Evolutionary conservation across 495 filamentous ascomycete species (phyloP).

Genomic region (Neurospora sp.): DNA sequence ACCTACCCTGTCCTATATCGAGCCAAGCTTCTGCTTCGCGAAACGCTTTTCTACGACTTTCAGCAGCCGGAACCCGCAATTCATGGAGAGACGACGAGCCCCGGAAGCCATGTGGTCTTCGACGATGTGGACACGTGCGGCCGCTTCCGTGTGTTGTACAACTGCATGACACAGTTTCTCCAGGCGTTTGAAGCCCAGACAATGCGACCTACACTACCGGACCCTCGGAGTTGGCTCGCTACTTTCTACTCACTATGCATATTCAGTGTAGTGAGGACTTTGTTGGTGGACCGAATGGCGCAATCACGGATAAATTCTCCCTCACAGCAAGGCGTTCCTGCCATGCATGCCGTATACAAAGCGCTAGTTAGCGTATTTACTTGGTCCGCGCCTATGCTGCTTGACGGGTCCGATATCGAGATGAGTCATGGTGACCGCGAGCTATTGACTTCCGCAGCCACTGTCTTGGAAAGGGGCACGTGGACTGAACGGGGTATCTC

Average conservation of each 20-base stretch:
- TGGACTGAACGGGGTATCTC: conserved; percentile 34
- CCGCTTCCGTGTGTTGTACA: conserved; percentile 35
- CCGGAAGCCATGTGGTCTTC: conserved; percentile 22
- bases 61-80: conserved; percentile 38
- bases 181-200: conserved; percentile 36
- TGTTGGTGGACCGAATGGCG: conserved; percentile 33
- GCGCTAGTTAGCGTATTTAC: conserved; percentile 33
- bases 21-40: conserved; percentile 38
- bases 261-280: conserved; percentile 39
- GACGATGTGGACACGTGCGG: conserved; percentile 37
- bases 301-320: conserved; percentile 23
- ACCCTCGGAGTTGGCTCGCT: conserved; percentile 37
- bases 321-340: conserved; percentile 19
- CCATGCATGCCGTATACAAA: conserved; percentile 41
- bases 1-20: conserved; percentile 36
- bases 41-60: conserved; percentile 40
- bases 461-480: conserved; percentile 28
- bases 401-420: conserved; percentile 28
- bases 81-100: conserved; percentile 29
- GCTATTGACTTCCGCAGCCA: conserved; percentile 22
- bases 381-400: conserved; percentile 31
- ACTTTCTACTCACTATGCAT: conserved; percentile 39
- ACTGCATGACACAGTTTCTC: conserved; percentile 37
- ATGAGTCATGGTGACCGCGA: conserved; percentile 25
- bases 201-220: conserved; percentile 23